phyloP scores from a whole-genome alignment of 805 yeast species.

The Lipomyces chichibuensis region DNA sequence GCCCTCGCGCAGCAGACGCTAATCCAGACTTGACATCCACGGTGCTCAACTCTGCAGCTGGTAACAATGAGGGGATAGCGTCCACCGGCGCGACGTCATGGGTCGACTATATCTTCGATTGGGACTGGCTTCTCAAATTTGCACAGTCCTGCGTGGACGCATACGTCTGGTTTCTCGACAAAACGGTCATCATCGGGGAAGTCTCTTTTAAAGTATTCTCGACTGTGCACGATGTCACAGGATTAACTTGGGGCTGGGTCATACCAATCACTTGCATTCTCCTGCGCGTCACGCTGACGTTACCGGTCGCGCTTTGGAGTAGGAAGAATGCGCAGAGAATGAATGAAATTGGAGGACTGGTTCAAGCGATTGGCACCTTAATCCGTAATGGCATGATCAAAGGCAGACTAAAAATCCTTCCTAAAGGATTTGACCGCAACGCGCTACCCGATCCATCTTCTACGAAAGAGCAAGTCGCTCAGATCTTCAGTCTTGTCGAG shows the following conservation, averaged over 20 bases:
- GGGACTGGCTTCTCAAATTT: neutral
- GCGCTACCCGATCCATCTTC: neutral
- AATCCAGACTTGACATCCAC: neutral
- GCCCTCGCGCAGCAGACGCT: neutral
- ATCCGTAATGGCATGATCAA: slow-evolving; percentile 2
- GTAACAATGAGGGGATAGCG: neutral
- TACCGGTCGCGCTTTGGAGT: slow-evolving; percentile 28
- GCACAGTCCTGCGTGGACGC: neutral
- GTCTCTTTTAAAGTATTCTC: slow-evolving; percentile 22
- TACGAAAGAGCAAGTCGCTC: neutral
- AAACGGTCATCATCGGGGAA: slow-evolving; percentile 10
- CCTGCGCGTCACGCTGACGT: slow-evolving; percentile 22
- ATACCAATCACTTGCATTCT: slow-evolving; percentile 29
- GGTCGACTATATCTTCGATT: neutral
- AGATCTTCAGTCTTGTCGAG: slow-evolving; percentile 1
- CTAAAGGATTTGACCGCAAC: slow-evolving; percentile 4
- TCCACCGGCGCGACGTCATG: neutral
- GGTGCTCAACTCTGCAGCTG: neutral
- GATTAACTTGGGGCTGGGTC: slow-evolving; percentile 24
- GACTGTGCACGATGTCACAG: slow-evolving; percentile 28
- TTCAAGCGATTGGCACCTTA: slow-evolving; percentile 6
- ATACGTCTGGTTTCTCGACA: slow-evolving; percentile 3
- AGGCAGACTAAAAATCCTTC: slow-evolving; percentile 11
- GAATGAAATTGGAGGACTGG: slow-evolving; percentile 5
- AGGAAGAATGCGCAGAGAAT: slow-evolving; percentile 8